A percentile compares a stretch with the other conserved stretches of the same genome.
These are phyloP conservation scores for Picochlorum costavermella DNA, from an alignment of 139 green algal species.

Conservation along the genomic window DNA sequence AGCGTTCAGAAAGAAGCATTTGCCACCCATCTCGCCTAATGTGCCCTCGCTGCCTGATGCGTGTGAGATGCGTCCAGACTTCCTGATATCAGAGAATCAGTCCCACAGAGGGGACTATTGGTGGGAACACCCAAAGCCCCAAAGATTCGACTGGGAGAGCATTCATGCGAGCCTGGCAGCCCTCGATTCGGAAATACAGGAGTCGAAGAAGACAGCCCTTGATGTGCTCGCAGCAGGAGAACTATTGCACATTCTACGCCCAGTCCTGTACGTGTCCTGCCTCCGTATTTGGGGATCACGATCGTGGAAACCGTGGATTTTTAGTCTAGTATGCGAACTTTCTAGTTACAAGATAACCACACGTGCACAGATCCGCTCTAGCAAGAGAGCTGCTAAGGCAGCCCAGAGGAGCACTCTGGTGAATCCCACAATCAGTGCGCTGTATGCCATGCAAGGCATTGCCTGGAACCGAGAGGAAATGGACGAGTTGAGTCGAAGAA, in stretches of 20 bases:
- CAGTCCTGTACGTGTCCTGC: conserved; percentile 55
- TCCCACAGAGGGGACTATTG: neutral
- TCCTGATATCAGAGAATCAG: no score
- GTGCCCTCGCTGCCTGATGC: no score
- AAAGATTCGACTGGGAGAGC: neutral
- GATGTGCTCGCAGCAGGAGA: conserved; percentile 49
- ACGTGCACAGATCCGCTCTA: neutral
- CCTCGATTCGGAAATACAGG: neutral
- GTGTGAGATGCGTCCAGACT: no score
- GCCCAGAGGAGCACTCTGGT: neutral
- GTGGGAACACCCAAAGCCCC: neutral
- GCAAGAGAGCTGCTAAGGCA: conserved; percentile 6
- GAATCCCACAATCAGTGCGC: conserved; percentile 1
- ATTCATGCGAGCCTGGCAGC: neutral
- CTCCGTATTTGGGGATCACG: conserved; percentile 38
- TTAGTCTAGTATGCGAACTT: conserved; percentile 46
- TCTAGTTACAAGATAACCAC: conserved; percentile 14
- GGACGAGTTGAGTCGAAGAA: conserved; percentile 15
- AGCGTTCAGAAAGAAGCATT: no score
- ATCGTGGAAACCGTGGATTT: conserved; percentile 52
- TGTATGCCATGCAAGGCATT: conserved; percentile 20
- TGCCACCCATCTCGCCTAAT: no score
- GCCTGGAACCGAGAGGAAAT: conserved; percentile 9
- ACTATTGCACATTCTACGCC: conserved; percentile 59
- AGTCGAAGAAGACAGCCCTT: conserved; percentile 17